A percentile compares a stretch with the other conserved stretches of the same genome.
Evolutionary conservation across 1,139 yeast genomes (phyloP).

Genomic region (Casaregolazyma lundiana): DNA sequence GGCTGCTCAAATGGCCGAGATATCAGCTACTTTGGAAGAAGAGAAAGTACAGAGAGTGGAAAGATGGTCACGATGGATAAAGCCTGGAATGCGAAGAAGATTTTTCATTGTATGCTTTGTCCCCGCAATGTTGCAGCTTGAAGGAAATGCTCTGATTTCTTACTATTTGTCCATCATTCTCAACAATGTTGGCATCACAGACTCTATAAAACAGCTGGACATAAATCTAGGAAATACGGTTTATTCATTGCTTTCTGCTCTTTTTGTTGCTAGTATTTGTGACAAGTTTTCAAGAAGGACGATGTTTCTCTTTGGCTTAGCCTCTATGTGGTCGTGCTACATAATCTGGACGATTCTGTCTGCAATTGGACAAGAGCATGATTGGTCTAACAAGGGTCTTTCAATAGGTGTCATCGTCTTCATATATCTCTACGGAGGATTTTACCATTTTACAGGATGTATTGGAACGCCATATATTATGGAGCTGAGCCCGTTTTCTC

Average conservation of each 20-base stretch:
- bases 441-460: constrained; percentile 1
- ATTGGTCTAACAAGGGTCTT: background rate
- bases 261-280: too few species aligned
- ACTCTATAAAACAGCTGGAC: background rate
- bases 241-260: constrained; percentile 8
- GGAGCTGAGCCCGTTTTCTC: constrained; percentile 36
- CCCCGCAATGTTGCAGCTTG: constrained; percentile 11
- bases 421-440: background rate
- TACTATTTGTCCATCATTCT: constrained; percentile 9
- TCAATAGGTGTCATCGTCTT: constrained; percentile 5
- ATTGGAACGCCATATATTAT: constrained; percentile 25
- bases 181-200: constrained; percentile 8
- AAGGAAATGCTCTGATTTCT: constrained; percentile 15
- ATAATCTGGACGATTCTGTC: constrained; percentile 7
- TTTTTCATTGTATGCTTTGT: constrained; percentile 6
- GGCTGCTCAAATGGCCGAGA: constrained; percentile 24
- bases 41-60: background rate
- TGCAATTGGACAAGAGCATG: constrained; percentile 3
- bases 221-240: constrained; percentile 3
- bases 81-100: constrained; percentile 7
- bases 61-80: background rate
- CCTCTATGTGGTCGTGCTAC: constrained; percentile 1
- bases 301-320: constrained; percentile 2
- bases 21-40: constrained; percentile 17
- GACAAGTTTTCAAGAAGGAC: constrained; percentile 7